These are phyloP conservation scores for Wolfiporia cocos DNA, from an alignment of 1,284 basidiomycete genomes.

Conservation along the genomic window DNA sequence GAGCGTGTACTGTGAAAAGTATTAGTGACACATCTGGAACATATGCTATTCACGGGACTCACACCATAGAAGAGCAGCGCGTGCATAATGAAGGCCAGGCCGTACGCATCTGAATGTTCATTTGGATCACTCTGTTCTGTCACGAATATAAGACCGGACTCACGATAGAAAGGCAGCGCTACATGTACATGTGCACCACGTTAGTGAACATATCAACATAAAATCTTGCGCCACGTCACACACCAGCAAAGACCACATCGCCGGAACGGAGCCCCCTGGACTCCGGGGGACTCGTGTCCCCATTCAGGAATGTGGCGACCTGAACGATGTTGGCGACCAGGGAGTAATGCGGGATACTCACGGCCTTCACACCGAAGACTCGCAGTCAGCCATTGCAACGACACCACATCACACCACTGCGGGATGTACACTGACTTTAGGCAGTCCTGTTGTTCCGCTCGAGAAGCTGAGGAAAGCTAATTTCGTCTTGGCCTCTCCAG, in stretches of 20 bases:
- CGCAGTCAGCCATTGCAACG: not conserved
- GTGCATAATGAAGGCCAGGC: constrained; percentile 49
- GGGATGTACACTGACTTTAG: constrained; percentile 55
- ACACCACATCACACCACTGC: not conserved
- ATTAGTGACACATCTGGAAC: too few species aligned
- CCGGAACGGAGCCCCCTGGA: constrained; percentile 42
- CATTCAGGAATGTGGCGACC: constrained; percentile 41
- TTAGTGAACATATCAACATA: not conserved
- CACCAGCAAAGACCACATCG: constrained; percentile 46
- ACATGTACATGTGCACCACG: not conserved
- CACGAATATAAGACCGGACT: not conserved
- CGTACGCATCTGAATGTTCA: constrained; percentile 53
- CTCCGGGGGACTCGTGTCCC: constrained; percentile 34
- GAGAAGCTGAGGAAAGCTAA: constrained; percentile 74
- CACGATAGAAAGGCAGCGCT: constrained; percentile 29
- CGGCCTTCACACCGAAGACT: constrained; percentile 37
- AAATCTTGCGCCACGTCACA: constrained; percentile 12
- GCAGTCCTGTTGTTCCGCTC: constrained; percentile 75
- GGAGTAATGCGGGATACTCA: constrained; percentile 65
- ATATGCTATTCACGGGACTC: constrained; percentile 12
- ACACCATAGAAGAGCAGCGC: constrained; percentile 46
- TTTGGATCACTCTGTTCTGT: not conserved
- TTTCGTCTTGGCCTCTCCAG: constrained; percentile 60
- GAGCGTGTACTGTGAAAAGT: constrained; percentile 29
- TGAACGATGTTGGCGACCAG: constrained; percentile 69